These are phyloP conservation scores for Schwanniomyces occidentalis DNA, from an alignment of 805 yeast species.

Conservation along the genomic window DNA sequence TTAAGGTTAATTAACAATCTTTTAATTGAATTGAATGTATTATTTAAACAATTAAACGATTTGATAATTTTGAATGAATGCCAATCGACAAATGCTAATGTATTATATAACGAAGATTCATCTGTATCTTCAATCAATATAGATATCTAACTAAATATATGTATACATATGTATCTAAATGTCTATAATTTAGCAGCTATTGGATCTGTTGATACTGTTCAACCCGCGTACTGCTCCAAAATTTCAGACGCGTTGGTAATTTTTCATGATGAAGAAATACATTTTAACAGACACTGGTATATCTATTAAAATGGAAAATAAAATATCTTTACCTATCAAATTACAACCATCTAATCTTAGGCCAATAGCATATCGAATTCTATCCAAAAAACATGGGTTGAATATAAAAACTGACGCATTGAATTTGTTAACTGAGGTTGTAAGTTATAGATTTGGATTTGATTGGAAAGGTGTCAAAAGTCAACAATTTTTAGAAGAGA, in stretches of 20 bases:
- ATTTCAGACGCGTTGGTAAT: too few species aligned
- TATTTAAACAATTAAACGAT: slow-evolving; percentile 8
- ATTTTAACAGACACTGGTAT: too few species aligned
- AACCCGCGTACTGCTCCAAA: too few species aligned
- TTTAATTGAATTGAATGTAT: slow-evolving; percentile 10
- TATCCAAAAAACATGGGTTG: slow-evolving; percentile 90
- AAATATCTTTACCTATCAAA: slow-evolving; percentile 59
- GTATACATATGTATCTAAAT: too few species aligned
- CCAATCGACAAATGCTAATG: too few species aligned
- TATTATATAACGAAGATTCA: too few species aligned
- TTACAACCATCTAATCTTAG: slow-evolving; percentile 81
- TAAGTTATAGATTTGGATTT: slow-evolving; percentile 77
- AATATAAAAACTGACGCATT: slow-evolving; percentile 87
- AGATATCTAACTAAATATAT: too few species aligned
- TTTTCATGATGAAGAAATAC: too few species aligned
- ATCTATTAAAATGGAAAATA: slow-evolving; percentile 13
- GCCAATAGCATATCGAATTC: slow-evolving; percentile 86
- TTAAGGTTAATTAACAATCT: slow-evolving; percentile 13
- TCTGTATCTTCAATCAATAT: too few species aligned
- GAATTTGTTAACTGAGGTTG: slow-evolving; percentile 64
- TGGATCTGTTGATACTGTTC: too few species aligned
- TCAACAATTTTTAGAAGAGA: slow-evolving; percentile 67
- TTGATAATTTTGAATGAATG: slow-evolving; percentile 2
- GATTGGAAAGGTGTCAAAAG: slow-evolving; percentile 79
- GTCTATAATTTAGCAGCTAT: too few species aligned